These are phyloP conservation scores for Fusarium oxysporum DNA, from an alignment of 2,329 filamentous ascomycete species.

Conservation along the genomic window DNA sequence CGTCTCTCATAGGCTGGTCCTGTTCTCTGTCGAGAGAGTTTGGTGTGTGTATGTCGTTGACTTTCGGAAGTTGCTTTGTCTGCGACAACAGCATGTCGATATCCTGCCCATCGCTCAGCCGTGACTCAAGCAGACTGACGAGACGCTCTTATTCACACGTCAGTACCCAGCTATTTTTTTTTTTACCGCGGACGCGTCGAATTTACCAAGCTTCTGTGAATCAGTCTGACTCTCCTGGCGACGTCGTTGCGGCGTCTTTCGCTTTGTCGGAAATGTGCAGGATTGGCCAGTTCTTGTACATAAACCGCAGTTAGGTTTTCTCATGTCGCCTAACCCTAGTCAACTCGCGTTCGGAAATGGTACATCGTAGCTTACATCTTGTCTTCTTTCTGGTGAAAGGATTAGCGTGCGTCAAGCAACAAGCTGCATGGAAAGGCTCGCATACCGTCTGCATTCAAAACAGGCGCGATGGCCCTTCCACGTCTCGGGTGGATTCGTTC, in stretches of 20 bases:
- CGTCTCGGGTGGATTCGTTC: background rate
- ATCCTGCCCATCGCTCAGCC: background rate
- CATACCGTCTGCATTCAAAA: background rate
- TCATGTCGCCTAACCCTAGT: background rate
- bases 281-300: background rate
- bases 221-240: background rate
- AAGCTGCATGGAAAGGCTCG: background rate
- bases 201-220: background rate
- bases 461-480: background rate
- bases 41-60: background rate
- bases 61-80: background rate
- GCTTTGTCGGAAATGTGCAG: background rate
- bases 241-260: background rate
- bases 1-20: background rate
- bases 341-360: rapidly evolving
- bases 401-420: background rate
- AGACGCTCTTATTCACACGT: background rate
- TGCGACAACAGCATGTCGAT: background rate
- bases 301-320: background rate
- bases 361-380: background rate
- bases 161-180: background rate
- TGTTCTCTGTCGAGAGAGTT: background rate
- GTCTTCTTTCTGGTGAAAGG: background rate
- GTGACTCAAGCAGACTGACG: background rate
- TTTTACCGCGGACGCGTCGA: too few species aligned